Evolutionary conservation across 441 rosid species (phyloP), one percentile per base, ranked within the genome.

Genomic region (Theobroma grandiflorum): DNA sequence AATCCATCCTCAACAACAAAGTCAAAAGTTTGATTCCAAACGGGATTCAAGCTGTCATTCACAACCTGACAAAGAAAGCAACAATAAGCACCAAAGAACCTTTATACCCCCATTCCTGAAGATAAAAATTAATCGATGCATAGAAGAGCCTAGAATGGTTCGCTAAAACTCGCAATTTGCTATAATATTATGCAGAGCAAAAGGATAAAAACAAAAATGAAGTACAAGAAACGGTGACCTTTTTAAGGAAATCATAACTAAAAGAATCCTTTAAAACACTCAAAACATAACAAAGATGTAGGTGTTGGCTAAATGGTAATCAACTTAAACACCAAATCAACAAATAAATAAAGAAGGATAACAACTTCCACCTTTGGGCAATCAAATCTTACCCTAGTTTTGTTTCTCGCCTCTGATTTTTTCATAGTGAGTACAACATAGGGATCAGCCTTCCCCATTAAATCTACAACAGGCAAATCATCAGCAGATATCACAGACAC

Each of bases 11-110:
- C 99, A 40, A 95, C 97, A 71, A 97, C 98, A 75, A 95, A 94
- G 85, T 95, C 99, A 85, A 95, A 95, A 59, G 99, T 95, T 83
- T 95, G 99, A 86, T 95, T 92, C 99, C 99, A 97, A 40, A 92
- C 94, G 1, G 99, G 99, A 89, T 95, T 93, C 79, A 95, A 88
- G 89, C 92, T 84, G 78, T 95, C 91, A 81, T 97, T 94, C 75
- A 95, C 98, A 63, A 95, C 99, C 98, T 95, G 87, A 72, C 75
- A 80, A 85, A 77, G 49, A 80, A 82, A 78, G 49, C 40, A 52
- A 53, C 43, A 20, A 8, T 57, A 47, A 58, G 64, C 63, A 31
- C 73, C 57, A 72, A n/a, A 75, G 16, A 20, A 49, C 31, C 68
- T 40, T 42, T 45, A 18, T 20, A 26, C 43, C 15, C 47, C 4